phyloP scores from a whole-genome alignment of 768 basidiomycete species.

The Hysterangium stoloniferum region DNA sequence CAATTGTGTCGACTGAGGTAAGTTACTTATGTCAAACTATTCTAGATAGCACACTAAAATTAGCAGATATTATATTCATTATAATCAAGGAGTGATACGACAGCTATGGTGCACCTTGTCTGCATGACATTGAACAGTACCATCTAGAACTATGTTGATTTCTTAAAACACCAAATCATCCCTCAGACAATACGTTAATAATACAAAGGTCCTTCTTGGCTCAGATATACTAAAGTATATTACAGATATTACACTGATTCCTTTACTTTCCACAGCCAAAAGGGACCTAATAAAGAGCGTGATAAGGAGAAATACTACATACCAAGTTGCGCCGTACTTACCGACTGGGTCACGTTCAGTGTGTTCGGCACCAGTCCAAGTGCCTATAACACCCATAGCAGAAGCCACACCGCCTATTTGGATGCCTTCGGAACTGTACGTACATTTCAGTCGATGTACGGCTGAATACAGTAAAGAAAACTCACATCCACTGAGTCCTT shows the following conservation, averaged over 20 bases:
- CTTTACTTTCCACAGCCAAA: conserved; percentile 56
- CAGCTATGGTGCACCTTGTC: no score
- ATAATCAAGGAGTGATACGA: no score
- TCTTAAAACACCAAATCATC: no score
- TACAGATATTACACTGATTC: conserved; percentile 1
- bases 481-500: conserved; percentile 53
- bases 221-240: no score
- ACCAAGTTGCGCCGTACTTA: conserved; percentile 24
- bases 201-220: no score
- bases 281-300: conserved; percentile 47
- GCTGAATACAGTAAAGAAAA: neutral
- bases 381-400: conserved; percentile 57
- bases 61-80: no score
- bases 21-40: no score
- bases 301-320: conserved; percentile 1
- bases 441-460: neutral
- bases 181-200: no score
- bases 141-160: no score
- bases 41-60: no score
- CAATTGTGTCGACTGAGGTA: no score
- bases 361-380: conserved; percentile 59
- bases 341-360: conserved; percentile 57
- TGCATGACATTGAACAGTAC: no score
- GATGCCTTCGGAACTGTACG: conserved; percentile 51
- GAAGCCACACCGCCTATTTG: conserved; percentile 61